Evolutionary conservation across 2,329 filamentous ascomycete genomes (phyloP).

Genomic region (Fusarium circinatum): DNA sequence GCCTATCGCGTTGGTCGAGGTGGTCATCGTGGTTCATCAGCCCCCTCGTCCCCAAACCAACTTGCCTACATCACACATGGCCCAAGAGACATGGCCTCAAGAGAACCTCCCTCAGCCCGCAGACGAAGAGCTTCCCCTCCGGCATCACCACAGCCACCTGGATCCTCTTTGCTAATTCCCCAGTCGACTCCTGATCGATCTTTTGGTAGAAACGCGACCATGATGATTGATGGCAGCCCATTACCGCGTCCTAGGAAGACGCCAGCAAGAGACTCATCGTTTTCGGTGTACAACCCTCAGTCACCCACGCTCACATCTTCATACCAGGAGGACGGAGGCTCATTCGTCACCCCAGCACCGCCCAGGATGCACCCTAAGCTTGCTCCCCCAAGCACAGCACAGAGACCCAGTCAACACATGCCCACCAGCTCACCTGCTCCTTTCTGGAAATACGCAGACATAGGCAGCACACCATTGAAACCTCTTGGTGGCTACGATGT

Average conservation of each 20-base stretch:
- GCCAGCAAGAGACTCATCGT: constrained; percentile 56
- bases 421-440: constrained; percentile 86
- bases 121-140: constrained; percentile 67
- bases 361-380: constrained; percentile 78
- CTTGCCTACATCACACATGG: constrained; percentile 70
- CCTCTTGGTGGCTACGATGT: constrained; percentile 60
- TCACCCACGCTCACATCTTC: constrained; percentile 72
- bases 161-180: constrained; percentile 59
- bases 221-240: constrained; percentile 69
- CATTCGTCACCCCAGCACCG: constrained; percentile 78
- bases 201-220: constrained; percentile 49
- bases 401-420: constrained; percentile 86
- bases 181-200: constrained; percentile 66
- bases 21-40: constrained; percentile 74
- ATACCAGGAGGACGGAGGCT: constrained; percentile 69
- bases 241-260: constrained; percentile 66
- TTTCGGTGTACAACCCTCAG: constrained; percentile 63
- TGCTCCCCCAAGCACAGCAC: constrained; percentile 82
- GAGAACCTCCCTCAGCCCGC: constrained; percentile 62
- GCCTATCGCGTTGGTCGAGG: constrained; percentile 70
- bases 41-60: constrained; percentile 73
- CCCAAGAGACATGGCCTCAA: constrained; percentile 63
- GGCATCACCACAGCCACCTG: constrained; percentile 65
- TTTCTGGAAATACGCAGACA: constrained; percentile 88
- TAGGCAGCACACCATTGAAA: constrained; percentile 76